These are phyloP conservation scores for Phytophthora pseudosyringae DNA, from an alignment of 352 stramenopile genomes.

Conservation along the genomic window DNA sequence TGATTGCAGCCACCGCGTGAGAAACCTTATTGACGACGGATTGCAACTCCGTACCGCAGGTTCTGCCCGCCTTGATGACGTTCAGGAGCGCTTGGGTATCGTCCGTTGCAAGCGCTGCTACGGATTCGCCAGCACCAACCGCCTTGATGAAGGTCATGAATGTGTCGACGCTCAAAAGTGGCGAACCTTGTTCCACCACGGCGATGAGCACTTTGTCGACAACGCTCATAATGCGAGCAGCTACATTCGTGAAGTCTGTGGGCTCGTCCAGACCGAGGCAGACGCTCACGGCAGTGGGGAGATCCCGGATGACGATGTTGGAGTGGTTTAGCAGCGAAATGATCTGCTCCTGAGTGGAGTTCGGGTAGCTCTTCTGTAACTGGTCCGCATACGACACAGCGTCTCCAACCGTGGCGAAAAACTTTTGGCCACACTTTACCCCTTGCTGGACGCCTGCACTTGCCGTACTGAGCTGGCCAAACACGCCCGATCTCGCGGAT, in stretches of 20 bases:
- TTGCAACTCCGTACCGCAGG: slow-evolving; percentile 50
- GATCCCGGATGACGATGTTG: slow-evolving; percentile 56
- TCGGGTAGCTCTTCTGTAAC: slow-evolving; percentile 42
- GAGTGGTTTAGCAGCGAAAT: slow-evolving; percentile 56
- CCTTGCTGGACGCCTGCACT: slow-evolving; percentile 52
- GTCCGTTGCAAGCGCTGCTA: slow-evolving; percentile 21
- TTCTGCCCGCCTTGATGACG: slow-evolving; percentile 42
- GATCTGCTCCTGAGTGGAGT: slow-evolving; percentile 54
- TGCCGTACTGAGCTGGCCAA: slow-evolving; percentile 50
- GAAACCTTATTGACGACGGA: slow-evolving; percentile 47
- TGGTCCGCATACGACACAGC: slow-evolving; percentile 43
- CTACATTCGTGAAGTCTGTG: slow-evolving; percentile 30
- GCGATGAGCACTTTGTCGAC: slow-evolving; percentile 44
- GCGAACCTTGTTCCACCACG: slow-evolving; percentile 41
- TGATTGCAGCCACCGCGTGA: slow-evolving; percentile 46
- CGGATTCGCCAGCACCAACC: slow-evolving; percentile 23
- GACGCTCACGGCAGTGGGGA: slow-evolving; percentile 52
- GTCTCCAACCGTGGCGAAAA: slow-evolving; percentile 51
- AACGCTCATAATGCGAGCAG: slow-evolving; percentile 36
- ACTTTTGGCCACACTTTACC: slow-evolving; percentile 54
- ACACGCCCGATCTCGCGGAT: slow-evolving; percentile 51
- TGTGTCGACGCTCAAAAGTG: slow-evolving; percentile 36
- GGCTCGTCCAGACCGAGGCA: slow-evolving; percentile 52
- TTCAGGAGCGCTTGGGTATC: slow-evolving; percentile 36
- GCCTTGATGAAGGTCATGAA: slow-evolving; percentile 41